phyloP scores from a whole-genome alignment of 1,284 basidiomycete species.

The Vanrija pseudolonga region DNA sequence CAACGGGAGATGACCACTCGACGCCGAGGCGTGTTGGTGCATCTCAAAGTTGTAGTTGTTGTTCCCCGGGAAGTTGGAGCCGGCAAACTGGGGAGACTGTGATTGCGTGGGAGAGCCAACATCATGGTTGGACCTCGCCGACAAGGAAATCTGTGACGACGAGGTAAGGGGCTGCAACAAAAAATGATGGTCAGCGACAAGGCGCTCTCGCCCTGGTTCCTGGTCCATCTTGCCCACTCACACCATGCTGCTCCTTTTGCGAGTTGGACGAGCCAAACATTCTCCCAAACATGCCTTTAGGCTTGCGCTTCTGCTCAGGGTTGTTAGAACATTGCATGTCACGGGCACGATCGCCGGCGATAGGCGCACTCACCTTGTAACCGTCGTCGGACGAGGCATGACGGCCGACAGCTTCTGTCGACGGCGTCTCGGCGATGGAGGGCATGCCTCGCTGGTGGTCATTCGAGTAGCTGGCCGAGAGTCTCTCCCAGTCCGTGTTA shows the following conservation, averaged over 20 bases:
- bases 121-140: constrained; percentile 2
- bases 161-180: constrained; percentile 10
- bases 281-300: constrained; percentile 46
- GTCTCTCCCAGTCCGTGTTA: not conserved
- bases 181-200: too few species aligned
- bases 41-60: not conserved
- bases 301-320: constrained; percentile 37
- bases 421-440: constrained; percentile 25
- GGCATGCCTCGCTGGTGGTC: constrained; percentile 22
- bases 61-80: too few species aligned
- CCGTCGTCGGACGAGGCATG: constrained; percentile 27
- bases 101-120: constrained; percentile 1
- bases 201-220: too few species aligned
- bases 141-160: constrained; percentile 9
- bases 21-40: too few species aligned
- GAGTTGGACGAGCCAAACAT: constrained; percentile 39
- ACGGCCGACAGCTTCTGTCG: constrained; percentile 12
- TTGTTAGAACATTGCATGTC: not conserved
- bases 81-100: too few species aligned
- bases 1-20: too few species aligned
- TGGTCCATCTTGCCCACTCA: not conserved
- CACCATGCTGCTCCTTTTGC: constrained; percentile 9
- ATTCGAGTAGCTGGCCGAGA: not conserved
- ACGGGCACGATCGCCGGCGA: not conserved
- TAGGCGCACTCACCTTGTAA: constrained; percentile 27